Base-by-base conservation (phyloP, 257 asterid species). In the Euphrasia confusa region DNA sequence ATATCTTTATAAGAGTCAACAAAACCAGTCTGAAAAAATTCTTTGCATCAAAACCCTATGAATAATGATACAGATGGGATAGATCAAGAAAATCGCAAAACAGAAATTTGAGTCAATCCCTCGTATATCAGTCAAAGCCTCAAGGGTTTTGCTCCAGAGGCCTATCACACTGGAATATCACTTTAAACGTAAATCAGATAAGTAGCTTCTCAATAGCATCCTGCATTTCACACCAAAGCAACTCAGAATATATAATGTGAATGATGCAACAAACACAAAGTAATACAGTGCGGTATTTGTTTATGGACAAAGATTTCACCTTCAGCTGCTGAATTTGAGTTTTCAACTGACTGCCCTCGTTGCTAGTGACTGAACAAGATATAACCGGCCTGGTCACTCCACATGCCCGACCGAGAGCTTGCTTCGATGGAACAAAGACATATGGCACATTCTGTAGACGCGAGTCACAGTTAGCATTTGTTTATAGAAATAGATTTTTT, bases 341-440 rank as follows among this genome's bases (percentile, higher is more conserved):
- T 80, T 78, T 90, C 95, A 87, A 75, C 68, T 90, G 95, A 73
- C 97, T 87, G 58, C 92, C 90, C 64, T 90, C 95, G 0, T 90
- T 90, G 83, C 87, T 80, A 1, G 97, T 90, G 57, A 87, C 95
- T 0, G 97, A 90, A 72, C 95, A 87, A 8, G 95, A 85, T 61
- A 90, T 90, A 15, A 90, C 97, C 0, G 97, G 97, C 37, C 97
- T 79, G 5, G 95, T 86, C 30, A 90, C 95, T 50, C 97, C 95
- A 75, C 97, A 90, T 24, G 97, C 97, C 8, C 97, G 79, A 33
- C 97, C 97, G 58, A 90, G 91, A 65, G 90, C 85, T 85, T 83
- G 90, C 72, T 85, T 83, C 2, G 94, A 85, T 53, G 90, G 84
- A 66, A 83, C 90, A 68, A 85, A 85, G 40, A 83, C 95, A 30